Conservation (phyloP, 305 asterid genomes). For the Fraxinus sp. region DNA sequence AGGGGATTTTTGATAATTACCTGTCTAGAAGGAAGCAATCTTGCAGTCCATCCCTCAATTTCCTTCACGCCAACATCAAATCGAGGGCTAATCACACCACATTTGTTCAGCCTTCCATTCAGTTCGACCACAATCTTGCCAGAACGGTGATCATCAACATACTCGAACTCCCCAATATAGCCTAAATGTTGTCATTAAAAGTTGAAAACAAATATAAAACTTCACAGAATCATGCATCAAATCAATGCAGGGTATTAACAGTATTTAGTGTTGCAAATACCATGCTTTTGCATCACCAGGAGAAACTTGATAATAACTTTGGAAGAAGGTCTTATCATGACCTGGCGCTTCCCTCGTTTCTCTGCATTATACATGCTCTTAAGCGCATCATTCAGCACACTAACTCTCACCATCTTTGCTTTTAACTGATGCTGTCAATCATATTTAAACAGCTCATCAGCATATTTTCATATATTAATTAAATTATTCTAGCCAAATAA, state of each 20-base stretch:
- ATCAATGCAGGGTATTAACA: neutral
- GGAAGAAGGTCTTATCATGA: constrained; percentile 16
- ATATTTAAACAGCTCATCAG: neutral
- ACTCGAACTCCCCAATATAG: constrained; percentile 20
- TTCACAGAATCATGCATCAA: neutral
- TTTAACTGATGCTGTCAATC: neutral
- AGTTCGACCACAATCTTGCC: constrained; percentile 19
- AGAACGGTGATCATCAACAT: constrained; percentile 19
- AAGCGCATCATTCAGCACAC: constrained; percentile 19
- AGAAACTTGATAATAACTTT: constrained; percentile 19
- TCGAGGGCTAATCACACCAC: constrained; percentile 18
- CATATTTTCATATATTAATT: neutral
- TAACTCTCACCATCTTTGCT: constrained; percentile 11
- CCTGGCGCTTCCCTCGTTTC: constrained; percentile 16
- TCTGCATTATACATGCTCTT: constrained; percentile 20
- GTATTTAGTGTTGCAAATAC: neutral
- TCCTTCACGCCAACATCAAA: constrained; percentile 18
- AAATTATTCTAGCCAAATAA: neutral
- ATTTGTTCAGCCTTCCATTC: constrained; percentile 21
- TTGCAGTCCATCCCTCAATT: constrained; percentile 20
- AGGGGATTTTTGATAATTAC: neutral
- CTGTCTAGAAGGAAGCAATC: constrained; percentile 19
- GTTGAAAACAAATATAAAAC: neutral
- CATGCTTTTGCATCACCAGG: constrained; percentile 19
- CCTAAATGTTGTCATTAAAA: neutral